These are phyloP conservation scores for Prototheca cutis DNA, from an alignment of 163 green algal genomes.

Conservation along the genomic window DNA sequence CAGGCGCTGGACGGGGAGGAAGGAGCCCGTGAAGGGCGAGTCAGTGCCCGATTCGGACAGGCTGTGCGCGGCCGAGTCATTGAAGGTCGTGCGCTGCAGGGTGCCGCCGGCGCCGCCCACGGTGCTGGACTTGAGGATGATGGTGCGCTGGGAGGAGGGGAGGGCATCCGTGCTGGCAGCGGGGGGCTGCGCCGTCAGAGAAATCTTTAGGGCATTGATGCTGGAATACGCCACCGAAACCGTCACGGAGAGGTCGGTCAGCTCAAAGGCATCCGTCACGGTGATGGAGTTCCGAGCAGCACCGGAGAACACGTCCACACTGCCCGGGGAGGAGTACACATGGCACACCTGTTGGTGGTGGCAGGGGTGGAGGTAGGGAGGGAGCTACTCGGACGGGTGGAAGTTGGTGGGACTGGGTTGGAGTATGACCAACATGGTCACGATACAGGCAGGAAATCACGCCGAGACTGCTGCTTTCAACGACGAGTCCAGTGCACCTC, in stretches of 20 bases:
- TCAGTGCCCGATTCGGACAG: slow-evolving; percentile 4
- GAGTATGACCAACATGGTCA: no score
- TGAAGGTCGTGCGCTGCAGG: slow-evolving; percentile 22
- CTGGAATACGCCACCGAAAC: background rate
- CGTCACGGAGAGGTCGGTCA: background rate
- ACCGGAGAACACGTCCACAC: background rate
- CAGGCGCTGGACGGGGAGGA: slow-evolving; percentile 16
- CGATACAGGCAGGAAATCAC: no score
- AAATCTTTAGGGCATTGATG: slow-evolving; percentile 1
- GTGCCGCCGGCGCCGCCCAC: slow-evolving; percentile 15
- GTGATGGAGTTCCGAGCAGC: background rate
- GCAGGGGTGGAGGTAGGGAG: no score
- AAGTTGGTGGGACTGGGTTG: background rate
- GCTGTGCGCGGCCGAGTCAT: background rate
- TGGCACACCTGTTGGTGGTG: background rate
- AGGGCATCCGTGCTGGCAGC: background rate
- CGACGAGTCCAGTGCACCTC: no score
- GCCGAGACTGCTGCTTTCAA: no score
- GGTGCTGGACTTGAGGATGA: slow-evolving; percentile 15
- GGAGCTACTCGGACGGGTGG: background rate
- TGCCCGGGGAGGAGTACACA: background rate
- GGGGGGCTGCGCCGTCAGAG: slow-evolving; percentile 9
- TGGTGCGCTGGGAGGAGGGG: background rate
- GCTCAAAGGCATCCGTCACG: background rate
- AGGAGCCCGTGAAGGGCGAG: slow-evolving; percentile 17